Evolutionary conservation across 2,329 filamentous ascomycete species (phyloP), one percentile per base, ranked within the genome.

Genomic region (Mollisiaceae sp.): DNA sequence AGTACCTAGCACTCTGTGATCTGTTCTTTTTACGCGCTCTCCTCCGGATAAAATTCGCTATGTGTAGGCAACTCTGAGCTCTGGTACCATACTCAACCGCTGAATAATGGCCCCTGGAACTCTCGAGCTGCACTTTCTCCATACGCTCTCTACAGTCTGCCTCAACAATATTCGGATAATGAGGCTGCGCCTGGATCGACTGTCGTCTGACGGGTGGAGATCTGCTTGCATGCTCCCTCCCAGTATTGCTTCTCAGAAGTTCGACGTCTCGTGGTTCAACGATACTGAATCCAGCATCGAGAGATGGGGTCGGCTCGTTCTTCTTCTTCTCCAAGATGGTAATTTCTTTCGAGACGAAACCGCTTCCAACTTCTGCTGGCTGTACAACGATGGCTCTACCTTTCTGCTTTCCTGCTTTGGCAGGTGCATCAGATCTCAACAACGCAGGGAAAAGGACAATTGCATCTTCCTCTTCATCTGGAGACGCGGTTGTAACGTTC

Each of bases 241-340:
- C 43, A 47, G 15, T 47, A 22, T 22, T 47, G 43, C 43, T 47
- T 47, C 43, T 47, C 20, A 22, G n/a, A 22, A 47, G 15, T 22
- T 22, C 43, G 20, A 18, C 43, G 20, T 47, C 43, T 22, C n/a
- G 43, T 20, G 43, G 43, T 9, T 47, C 39, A 22, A 47, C 20
- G n/a, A 47, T 47, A 9, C 11, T 47, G n/a, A n/a, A 47, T 47
- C 43, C 43, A 20, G 15, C 15, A 22, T 47, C 43, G 43, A 47
- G 15, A 22, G 43, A 20, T 47, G 43, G 43, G 20, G 20, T 9
- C 8, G 43, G 5, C 11, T 47, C 43, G n/a, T 47, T 47, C 43
- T 47, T 47, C n/a, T 47, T 47, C 20, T 47, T 47, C 43, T 47
- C 43, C 43, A 47, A 47, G 43, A 47, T 9, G 15, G 15, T 47